Evolutionary conservation across 164 flowering plant genomes (phyloP).

Genomic region (Amborella trichopoda): DNA sequence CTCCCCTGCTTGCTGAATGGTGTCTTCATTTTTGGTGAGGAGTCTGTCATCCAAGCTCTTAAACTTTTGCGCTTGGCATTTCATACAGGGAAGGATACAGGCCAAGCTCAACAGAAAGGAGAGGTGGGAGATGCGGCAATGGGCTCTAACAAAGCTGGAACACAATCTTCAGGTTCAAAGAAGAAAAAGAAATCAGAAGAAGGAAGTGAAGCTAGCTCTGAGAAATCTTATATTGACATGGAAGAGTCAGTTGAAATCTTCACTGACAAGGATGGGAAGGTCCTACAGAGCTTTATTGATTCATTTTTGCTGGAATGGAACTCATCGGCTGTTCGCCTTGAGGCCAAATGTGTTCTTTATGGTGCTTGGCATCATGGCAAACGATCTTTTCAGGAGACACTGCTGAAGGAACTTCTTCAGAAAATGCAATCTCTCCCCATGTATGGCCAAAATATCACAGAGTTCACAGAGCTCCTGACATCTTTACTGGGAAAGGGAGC

Average conservation of each 20-base stretch:
- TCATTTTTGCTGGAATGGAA: constrained; percentile 91
- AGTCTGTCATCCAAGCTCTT: constrained; percentile 76
- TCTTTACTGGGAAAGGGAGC: constrained; percentile 53
- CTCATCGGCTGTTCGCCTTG: constrained; percentile 70
- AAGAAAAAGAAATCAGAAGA: constrained; percentile 94
- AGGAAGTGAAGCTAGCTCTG: constrained; percentile 58
- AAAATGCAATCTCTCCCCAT: constrained; percentile 61
- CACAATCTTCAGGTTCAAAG: constrained; percentile 51
- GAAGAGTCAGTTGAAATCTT: constrained; percentile 64
- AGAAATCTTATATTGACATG: constrained; percentile 85
- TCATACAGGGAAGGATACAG: constrained; percentile 68
- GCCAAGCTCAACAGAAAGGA: constrained; percentile 41
- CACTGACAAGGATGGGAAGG: constrained; percentile 47
- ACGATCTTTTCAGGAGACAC: constrained; percentile 55
- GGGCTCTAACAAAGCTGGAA: constrained; percentile 43
- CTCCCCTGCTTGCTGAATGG: constrained; percentile 66
- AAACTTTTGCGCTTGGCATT: constrained; percentile 79
- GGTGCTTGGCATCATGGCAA: constrained; percentile 94
- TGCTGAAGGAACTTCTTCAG: constrained; percentile 58
- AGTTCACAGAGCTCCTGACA: constrained; percentile 76
- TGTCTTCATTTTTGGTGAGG: constrained; percentile 76
- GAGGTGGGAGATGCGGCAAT: constrained; percentile 57
- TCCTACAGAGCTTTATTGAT: constrained; percentile 66
- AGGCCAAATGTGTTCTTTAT: constrained; percentile 77
- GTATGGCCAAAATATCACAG: constrained; percentile 92